Evolutionary conservation across 2,329 filamentous ascomycete species (phyloP).

Genomic region (Fusarium sp.): DNA sequence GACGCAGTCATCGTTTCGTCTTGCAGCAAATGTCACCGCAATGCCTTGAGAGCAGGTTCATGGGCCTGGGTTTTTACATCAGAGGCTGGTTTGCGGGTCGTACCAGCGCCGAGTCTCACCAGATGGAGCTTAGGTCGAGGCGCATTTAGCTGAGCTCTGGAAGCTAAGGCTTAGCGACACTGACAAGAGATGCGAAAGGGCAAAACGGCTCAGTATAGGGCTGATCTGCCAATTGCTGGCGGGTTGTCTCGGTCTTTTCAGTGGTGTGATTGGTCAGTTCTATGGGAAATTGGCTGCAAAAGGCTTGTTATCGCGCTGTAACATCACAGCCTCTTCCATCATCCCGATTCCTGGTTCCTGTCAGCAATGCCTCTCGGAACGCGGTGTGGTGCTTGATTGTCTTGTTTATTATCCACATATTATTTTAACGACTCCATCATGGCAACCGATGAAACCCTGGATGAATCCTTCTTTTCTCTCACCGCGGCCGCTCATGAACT

Average conservation of each 20-base stretch:
- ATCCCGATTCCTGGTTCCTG: background rate
- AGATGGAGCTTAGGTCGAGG: slow-evolving; percentile 29
- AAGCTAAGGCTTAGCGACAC: slow-evolving; percentile 29
- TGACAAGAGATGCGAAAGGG: background rate
- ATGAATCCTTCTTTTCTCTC: background rate
- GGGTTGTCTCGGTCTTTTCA: background rate
- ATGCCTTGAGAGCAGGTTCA: background rate
- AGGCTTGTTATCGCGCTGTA: slow-evolving; percentile 1
- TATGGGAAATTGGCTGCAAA: background rate
- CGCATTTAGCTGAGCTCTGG: slow-evolving; percentile 16
- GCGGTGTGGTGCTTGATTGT: background rate
- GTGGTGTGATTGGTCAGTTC: background rate
- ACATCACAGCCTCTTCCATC: background rate
- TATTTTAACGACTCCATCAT: slow-evolving; percentile 9
- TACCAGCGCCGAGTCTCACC: slow-evolving; percentile 19
- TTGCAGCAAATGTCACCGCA: background rate
- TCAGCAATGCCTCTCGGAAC: slow-evolving; percentile 8
- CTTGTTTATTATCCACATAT: slow-evolving; percentile 17
- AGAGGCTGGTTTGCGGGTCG: slow-evolving; percentile 12
- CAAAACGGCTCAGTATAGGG: slow-evolving; percentile 9
- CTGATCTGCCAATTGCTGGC: slow-evolving; percentile 6
- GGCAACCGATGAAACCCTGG: background rate
- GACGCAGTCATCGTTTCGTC: slow-evolving; percentile 10
- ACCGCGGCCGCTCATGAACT: background rate
- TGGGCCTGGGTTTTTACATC: slow-evolving; percentile 8